A percentile compares a stretch with the other conserved stretches of the same genome.
Conservation (phyloP, 1,284 basidiomycete species). For the Ganoderma leucocontextum region DNA sequence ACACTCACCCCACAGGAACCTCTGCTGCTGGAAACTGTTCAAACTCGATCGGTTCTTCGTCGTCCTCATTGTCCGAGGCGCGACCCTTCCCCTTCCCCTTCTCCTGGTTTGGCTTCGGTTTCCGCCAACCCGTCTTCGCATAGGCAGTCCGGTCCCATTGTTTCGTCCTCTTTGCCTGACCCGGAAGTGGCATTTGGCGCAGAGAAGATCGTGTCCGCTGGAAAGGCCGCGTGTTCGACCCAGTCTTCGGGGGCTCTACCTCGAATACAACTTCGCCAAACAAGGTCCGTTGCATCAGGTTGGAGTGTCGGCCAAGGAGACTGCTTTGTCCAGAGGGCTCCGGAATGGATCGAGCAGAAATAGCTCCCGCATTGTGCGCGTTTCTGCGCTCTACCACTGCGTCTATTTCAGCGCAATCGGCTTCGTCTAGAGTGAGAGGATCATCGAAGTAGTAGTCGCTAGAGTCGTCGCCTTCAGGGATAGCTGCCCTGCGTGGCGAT, state of each 20-base stretch:
- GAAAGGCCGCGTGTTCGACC: conserved; percentile 43
- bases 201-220: conserved; percentile 51
- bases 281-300: conserved; percentile 67
- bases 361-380: conserved; percentile 35
- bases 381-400: conserved; percentile 52
- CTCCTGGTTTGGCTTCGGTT: conserved; percentile 45
- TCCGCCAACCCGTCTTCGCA: conserved; percentile 77
- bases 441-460: conserved; percentile 56
- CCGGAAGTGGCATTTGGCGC: conserved; percentile 53
- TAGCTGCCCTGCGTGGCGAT: conserved; percentile 23
- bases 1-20: conserved; percentile 59
- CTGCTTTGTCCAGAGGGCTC: conserved; percentile 49
- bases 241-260: conserved; percentile 43
- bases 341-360: conserved; percentile 41
- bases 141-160: conserved; percentile 89
- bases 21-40: conserved; percentile 85
- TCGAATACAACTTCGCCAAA: conserved; percentile 61
- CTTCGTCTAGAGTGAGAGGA: conserved; percentile 60
- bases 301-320: conserved; percentile 35
- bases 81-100: conserved; percentile 52
- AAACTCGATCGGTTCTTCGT: conserved; percentile 68
- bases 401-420: conserved; percentile 59
- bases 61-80: conserved; percentile 52
- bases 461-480: conserved; percentile 51
- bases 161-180: conserved; percentile 72